Evolutionary conservation across 2,329 filamentous ascomycete species (phyloP).

Genomic region (Aspergillus luchuensis): DNA sequence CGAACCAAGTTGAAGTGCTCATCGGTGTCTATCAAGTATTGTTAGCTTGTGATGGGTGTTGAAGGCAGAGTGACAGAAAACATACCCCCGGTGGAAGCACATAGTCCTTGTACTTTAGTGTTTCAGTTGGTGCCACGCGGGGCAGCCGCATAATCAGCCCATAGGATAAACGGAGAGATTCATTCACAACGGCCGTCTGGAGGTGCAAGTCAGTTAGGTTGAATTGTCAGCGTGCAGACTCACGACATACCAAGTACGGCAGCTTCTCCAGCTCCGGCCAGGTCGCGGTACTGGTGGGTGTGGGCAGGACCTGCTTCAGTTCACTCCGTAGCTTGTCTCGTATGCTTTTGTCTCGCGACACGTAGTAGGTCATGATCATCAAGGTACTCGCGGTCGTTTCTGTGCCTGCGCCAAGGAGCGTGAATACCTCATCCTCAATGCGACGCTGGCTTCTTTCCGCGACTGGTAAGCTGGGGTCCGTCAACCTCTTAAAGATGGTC

Average conservation of each 20-base stretch:
- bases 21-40: slow-evolving; percentile 31
- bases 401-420: slow-evolving; percentile 37
- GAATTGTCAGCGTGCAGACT: not conserved
- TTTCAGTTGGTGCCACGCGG: slow-evolving; percentile 10
- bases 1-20: slow-evolving; percentile 35
- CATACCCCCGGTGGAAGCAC: slow-evolving; percentile 31
- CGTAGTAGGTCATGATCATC: slow-evolving; percentile 35
- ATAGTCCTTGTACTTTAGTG: slow-evolving; percentile 18
- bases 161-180: slow-evolving; percentile 13
- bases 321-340: slow-evolving; percentile 28
- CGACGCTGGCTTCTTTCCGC: slow-evolving; percentile 41
- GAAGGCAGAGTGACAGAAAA: not conserved
- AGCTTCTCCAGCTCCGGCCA: slow-evolving; percentile 39
- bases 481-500: slow-evolving; percentile 34
- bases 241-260: slow-evolving; percentile 39
- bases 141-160: slow-evolving; percentile 12
- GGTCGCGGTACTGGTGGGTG: slow-evolving; percentile 20
- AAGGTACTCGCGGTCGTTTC: slow-evolving; percentile 39
- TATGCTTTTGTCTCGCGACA: slow-evolving; percentile 25
- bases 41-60: not conserved
- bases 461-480: slow-evolving; percentile 37
- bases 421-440: slow-evolving; percentile 34
- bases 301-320: slow-evolving; percentile 31
- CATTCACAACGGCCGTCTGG: slow-evolving; percentile 16
- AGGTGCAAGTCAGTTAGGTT: not conserved